phyloP scores from a whole-genome alignment of 805 yeast species.

The Brettanomyces anomalus region DNA sequence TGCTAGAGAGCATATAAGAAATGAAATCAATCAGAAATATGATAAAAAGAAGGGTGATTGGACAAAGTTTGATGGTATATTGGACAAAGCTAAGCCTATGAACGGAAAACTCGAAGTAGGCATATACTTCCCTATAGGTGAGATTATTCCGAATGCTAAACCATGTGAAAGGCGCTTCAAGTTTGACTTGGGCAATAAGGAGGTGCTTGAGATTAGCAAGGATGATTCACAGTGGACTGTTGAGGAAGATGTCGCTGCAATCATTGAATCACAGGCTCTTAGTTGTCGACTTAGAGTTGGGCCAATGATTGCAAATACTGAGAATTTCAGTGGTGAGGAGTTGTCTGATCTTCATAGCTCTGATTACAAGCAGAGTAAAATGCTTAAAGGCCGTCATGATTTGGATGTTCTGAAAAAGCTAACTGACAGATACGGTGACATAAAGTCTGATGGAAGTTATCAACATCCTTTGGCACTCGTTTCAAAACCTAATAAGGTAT shows the following conservation, averaged over 20 bases:
- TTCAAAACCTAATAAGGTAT: conserved; percentile 57
- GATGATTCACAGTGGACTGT: conserved; percentile 30
- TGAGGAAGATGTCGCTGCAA: conserved; percentile 62
- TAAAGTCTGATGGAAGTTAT: conserved; percentile 38
- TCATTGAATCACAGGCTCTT: conserved; percentile 80
- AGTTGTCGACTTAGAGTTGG: conserved; percentile 75
- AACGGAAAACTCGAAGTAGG: conserved; percentile 46
- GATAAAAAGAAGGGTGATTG: conserved; percentile 32
- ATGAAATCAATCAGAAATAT: conserved; percentile 44
- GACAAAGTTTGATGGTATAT: conserved; percentile 50
- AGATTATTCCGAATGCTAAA: conserved; percentile 75
- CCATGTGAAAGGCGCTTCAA: conserved; percentile 52
- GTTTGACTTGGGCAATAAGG: conserved; percentile 25
- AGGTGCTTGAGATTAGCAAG: conserved; percentile 26
- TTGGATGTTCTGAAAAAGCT: conserved; percentile 10
- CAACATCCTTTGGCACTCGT: conserved; percentile 35
- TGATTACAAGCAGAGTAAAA: not conserved
- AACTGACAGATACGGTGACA: conserved; percentile 28
- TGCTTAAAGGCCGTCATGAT: conserved; percentile 8
- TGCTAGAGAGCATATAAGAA: conserved; percentile 72
- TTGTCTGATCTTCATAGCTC: conserved; percentile 3
- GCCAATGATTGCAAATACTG: conserved; percentile 50
- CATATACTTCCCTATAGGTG: conserved; percentile 82
- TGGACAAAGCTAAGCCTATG: conserved; percentile 28
- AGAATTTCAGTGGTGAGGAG: conserved; percentile 2